Evolutionary conservation across 2,329 filamentous ascomycete species (phyloP).

Genomic region (Samsoniella hepiali): DNA sequence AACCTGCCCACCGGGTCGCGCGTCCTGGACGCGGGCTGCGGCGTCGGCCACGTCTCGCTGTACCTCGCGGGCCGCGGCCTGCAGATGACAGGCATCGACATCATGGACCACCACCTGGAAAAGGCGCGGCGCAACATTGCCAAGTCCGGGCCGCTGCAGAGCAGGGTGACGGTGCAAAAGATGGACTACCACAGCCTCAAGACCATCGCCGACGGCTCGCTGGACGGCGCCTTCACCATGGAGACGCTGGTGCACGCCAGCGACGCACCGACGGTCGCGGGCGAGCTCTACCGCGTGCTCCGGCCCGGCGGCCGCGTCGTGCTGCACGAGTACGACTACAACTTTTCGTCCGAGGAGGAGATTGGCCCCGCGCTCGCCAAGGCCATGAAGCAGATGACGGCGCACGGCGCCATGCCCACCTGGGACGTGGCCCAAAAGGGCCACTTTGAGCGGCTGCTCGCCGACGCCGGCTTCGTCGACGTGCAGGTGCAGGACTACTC

Average conservation of each 20-base stretch:
- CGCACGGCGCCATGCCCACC: conserved; percentile 45
- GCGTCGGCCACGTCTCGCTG: conserved; percentile 47
- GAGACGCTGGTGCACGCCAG: conserved; percentile 55
- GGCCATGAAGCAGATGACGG: conserved; percentile 38
- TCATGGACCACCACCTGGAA: conserved; percentile 45
- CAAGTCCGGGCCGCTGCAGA: conserved; percentile 30
- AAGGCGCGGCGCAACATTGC: conserved; percentile 42
- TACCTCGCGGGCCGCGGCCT: conserved; percentile 43
- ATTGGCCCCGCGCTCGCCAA: conserved; percentile 28
- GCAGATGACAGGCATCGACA: conserved; percentile 45
- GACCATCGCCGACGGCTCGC: conserved; percentile 33
- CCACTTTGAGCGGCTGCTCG: conserved; percentile 39
- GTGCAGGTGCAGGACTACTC: conserved; percentile 43
- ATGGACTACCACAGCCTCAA: conserved; percentile 53
- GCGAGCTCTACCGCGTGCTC: conserved; percentile 46
- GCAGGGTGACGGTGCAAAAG: conserved; percentile 36
- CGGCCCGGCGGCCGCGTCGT: conserved; percentile 45
- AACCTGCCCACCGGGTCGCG: conserved; percentile 36
- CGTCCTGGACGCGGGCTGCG: conserved; percentile 53
- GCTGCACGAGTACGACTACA: conserved; percentile 47
- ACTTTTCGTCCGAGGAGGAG: conserved; percentile 26
- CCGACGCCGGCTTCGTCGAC: conserved; percentile 44
- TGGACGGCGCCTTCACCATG: conserved; percentile 55
- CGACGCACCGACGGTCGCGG: conserved; percentile 41
- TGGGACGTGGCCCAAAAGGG: conserved; percentile 38